Evolutionary conservation across 768 basidiomycete species (phyloP).

Genomic region (Gyrodon lividus): DNA sequence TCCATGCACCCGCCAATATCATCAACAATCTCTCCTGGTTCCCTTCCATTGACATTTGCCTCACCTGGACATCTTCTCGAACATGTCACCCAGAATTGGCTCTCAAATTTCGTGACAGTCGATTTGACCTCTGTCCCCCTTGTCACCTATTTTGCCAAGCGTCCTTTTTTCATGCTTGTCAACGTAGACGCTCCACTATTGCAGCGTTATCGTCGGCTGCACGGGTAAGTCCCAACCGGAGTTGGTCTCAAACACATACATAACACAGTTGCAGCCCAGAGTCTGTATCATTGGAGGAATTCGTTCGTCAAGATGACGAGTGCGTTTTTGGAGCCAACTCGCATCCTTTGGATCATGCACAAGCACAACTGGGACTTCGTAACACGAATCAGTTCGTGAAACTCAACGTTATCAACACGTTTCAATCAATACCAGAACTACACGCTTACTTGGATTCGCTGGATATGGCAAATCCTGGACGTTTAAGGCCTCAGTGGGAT

Average conservation of each 20-base stretch:
- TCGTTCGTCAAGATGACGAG: constrained; percentile 71
- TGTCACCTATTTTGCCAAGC: constrained; percentile 69
- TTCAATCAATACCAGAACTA: constrained; percentile 50
- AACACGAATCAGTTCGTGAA: constrained; percentile 48
- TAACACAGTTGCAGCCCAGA: constrained; percentile 17
- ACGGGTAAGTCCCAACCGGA: constrained; percentile 38
- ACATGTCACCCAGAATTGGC: constrained; percentile 82
- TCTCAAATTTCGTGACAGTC: constrained; percentile 73
- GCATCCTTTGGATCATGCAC: constrained; percentile 10
- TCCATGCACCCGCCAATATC: constrained; percentile 19
- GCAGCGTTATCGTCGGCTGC: constrained; percentile 61
- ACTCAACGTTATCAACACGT: constrained; percentile 66
- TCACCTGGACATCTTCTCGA: constrained; percentile 58
- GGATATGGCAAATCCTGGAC: constrained; percentile 67
- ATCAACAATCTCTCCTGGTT: constrained; percentile 21
- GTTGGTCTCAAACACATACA: constrained; percentile 1
- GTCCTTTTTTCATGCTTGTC: constrained; percentile 90
- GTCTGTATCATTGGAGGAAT: constrained; percentile 58
- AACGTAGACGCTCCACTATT: constrained; percentile 80
- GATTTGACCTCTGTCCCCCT: constrained; percentile 57
- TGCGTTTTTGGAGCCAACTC: constrained; percentile 53
- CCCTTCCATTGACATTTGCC: constrained; percentile 35
- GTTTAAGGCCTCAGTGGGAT: constrained; percentile 90
- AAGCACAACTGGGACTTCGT: constrained; percentile 13
- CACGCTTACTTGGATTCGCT: constrained; percentile 63